phyloP scores from a whole-genome alignment of 2,329 filamentous ascomycete species.

The Talaromyces sp. region DNA sequence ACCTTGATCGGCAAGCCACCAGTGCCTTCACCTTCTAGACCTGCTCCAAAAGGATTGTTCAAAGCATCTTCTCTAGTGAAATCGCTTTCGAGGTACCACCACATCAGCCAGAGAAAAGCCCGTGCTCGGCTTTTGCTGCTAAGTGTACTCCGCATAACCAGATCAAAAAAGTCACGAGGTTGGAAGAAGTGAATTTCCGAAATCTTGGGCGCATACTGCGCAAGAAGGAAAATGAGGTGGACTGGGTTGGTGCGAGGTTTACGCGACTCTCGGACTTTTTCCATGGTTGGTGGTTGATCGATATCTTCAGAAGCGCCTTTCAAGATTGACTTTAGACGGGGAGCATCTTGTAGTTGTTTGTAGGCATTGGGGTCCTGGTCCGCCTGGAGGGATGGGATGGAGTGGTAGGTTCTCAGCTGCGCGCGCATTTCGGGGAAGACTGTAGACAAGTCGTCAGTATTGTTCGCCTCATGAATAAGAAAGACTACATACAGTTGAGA shows the following conservation, averaged over 20 bases:
- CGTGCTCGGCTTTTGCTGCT: constrained; percentile 78
- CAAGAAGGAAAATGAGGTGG: constrained; percentile 93
- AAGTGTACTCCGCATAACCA: constrained; percentile 85
- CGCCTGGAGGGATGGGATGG: constrained; percentile 92
- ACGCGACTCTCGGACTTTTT: constrained; percentile 69
- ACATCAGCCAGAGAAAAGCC: constrained; percentile 97
- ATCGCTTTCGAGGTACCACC: constrained; percentile 97
- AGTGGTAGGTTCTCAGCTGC: constrained; percentile 94
- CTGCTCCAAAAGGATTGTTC: constrained; percentile 81
- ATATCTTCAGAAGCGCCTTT: constrained; percentile 94
- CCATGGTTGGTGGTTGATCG: constrained; percentile 77
- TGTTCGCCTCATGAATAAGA: neutral
- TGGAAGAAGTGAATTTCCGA: constrained; percentile 89
- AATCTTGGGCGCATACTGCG: constrained; percentile 83
- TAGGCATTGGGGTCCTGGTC: constrained; percentile 94
- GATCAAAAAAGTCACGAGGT: constrained; percentile 87
- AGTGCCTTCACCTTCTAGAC: constrained; percentile 43
- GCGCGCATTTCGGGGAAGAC: constrained; percentile 99
- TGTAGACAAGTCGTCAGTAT: constrained; percentile 37
- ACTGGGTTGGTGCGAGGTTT: constrained; percentile 91
- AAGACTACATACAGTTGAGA: constrained; percentile 72
- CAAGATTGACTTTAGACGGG: constrained; percentile 90
- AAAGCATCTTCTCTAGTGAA: constrained; percentile 84
- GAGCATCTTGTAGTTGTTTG: constrained; percentile 96
- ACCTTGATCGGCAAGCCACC: constrained; percentile 49